Percentiles rank a stretch among this genome's conserved stretches.
Evolutionary conservation across 768 basidiomycete species (phyloP).

Genomic region (Lactifluus subvellereus): DNA sequence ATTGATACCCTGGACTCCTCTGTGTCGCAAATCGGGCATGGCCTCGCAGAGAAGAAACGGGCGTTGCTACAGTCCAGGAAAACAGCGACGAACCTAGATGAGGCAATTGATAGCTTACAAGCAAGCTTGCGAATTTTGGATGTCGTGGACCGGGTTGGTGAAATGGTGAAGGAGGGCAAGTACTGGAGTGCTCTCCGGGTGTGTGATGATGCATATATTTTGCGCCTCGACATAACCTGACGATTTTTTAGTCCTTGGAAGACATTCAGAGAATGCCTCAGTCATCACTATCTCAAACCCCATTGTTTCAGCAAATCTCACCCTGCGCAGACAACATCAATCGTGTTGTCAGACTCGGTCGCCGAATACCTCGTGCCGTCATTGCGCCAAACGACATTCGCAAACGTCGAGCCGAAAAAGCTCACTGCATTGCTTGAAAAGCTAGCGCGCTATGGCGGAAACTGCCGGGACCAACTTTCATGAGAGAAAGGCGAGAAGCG

Average conservation of each 20-base stretch:
- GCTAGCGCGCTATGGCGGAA: constrained; percentile 59
- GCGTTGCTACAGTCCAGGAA: constrained; percentile 84
- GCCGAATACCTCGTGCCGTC: constrained; percentile 74
- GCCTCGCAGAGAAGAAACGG: constrained; percentile 91
- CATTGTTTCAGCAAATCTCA: constrained; percentile 62
- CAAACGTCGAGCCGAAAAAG: constrained; percentile 60
- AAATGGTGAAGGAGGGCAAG: constrained; percentile 89
- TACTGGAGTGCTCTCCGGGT: constrained; percentile 97
- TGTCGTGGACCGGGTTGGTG: constrained; percentile 84
- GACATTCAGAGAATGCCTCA: constrained; percentile 90
- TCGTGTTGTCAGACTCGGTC: constrained; percentile 67
- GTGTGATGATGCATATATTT: constrained; percentile 32
- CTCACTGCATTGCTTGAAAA: constrained; percentile 75
- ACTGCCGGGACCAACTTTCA: constrained; percentile 51
- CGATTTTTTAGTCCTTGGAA: constrained; percentile 73
- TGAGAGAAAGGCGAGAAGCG: constrained; percentile 67
- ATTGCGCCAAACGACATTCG: constrained; percentile 61
- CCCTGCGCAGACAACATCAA: constrained; percentile 52
- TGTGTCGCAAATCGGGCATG: constrained; percentile 81
- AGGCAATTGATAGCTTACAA: constrained; percentile 93
- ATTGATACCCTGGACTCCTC: constrained; percentile 85
- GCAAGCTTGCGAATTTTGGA: constrained; percentile 89
- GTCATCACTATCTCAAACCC: constrained; percentile 84
- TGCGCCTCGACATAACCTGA: constrained; percentile 25
- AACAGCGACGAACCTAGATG: constrained; percentile 91